These are phyloP conservation scores for Leucocoprinus birnbaumii DNA, from an alignment of 768 basidiomycete genomes.

Conservation along the genomic window DNA sequence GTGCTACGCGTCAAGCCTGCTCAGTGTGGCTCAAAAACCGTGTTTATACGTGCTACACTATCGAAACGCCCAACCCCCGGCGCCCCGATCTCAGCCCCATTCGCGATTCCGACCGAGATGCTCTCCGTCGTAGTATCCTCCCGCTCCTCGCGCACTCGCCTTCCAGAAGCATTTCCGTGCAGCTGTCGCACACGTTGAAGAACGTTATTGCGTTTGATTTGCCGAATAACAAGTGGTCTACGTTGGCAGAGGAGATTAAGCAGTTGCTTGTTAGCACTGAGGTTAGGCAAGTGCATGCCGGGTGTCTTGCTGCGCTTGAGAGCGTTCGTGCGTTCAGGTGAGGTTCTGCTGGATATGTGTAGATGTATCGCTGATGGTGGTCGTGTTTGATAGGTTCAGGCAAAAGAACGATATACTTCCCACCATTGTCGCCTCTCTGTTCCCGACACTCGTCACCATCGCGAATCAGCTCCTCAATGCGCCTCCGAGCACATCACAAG, in stretches of 20 bases:
- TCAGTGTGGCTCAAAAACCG: slow-evolving; percentile 92
- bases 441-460: slow-evolving; percentile 76
- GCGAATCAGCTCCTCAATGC: slow-evolving; percentile 66
- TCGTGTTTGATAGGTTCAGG: slow-evolving; percentile 54
- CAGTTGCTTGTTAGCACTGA: slow-evolving; percentile 58
- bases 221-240: slow-evolving; percentile 67
- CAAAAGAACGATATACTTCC: slow-evolving; percentile 60
- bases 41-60: slow-evolving; percentile 61
- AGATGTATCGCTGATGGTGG: too few species aligned
- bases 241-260: slow-evolving; percentile 65
- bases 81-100: slow-evolving; percentile 66
- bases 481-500: slow-evolving; percentile 60
- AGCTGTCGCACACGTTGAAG: slow-evolving; percentile 73
- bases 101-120: slow-evolving; percentile 63
- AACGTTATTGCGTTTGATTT: slow-evolving; percentile 75
- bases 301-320: slow-evolving; percentile 76
- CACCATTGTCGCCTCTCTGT: slow-evolving; percentile 55
- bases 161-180: slow-evolving; percentile 66
- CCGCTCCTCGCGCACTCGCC: slow-evolving; percentile 68
- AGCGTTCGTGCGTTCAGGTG: slow-evolving; percentile 75
- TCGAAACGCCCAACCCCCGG: slow-evolving; percentile 34
- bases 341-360: too few species aligned
- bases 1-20: slow-evolving; percentile 81
- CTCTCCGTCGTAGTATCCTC: slow-evolving; percentile 67
- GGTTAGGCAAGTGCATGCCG: slow-evolving; percentile 75